Percentiles rank a stretch among this genome's conserved stretches.
Evolutionary conservation across 228 moss, liverwort and hornwort species (phyloP).

Genomic region (Sphagnum magellanicum): DNA sequence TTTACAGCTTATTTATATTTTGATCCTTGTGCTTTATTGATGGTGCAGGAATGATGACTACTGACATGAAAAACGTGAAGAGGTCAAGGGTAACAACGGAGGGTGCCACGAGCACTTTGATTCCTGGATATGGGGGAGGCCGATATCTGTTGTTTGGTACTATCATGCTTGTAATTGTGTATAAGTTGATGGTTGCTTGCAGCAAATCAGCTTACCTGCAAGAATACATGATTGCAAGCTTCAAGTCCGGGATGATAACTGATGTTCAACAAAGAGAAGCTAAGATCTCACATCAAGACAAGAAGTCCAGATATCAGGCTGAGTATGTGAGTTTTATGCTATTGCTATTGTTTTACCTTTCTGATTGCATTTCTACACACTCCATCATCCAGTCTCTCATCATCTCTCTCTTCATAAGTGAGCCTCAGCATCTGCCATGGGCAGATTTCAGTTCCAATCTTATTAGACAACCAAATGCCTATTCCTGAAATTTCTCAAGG

Average conservation of each 20-base stretch:
- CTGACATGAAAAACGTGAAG: not conserved
- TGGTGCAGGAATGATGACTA: slow-evolving; percentile 1
- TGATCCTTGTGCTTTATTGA: too few relatives aligned
- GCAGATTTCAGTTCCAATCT: too few relatives aligned
- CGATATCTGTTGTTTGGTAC: slow-evolving; percentile 18
- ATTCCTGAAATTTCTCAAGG: too few relatives aligned
- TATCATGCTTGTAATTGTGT: slow-evolving; percentile 26
- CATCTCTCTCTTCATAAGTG: not conserved
- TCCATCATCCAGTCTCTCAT: not conserved
- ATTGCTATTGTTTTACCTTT: too few relatives aligned
- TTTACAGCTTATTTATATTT: too few relatives aligned
- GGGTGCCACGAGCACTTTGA: too few relatives aligned
- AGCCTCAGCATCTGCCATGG: too few relatives aligned
- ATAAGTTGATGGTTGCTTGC: slow-evolving; percentile 24
- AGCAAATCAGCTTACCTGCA: slow-evolving; percentile 27
- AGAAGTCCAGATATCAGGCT: too few relatives aligned
- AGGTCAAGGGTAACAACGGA: slow-evolving; percentile 3
- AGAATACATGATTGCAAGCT: slow-evolving; percentile 33
- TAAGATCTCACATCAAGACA: not conserved
- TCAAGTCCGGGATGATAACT: slow-evolving; percentile 14
- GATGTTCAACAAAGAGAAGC: not conserved
- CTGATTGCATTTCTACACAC: not conserved
- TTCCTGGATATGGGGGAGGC: slow-evolving; percentile 11
- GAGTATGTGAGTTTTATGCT: too few relatives aligned
- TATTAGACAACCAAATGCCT: too few relatives aligned